Base-by-base conservation (phyloP, 2,329 filamentous ascomycete genomes). In the Ophiostoma sp. region DNA sequence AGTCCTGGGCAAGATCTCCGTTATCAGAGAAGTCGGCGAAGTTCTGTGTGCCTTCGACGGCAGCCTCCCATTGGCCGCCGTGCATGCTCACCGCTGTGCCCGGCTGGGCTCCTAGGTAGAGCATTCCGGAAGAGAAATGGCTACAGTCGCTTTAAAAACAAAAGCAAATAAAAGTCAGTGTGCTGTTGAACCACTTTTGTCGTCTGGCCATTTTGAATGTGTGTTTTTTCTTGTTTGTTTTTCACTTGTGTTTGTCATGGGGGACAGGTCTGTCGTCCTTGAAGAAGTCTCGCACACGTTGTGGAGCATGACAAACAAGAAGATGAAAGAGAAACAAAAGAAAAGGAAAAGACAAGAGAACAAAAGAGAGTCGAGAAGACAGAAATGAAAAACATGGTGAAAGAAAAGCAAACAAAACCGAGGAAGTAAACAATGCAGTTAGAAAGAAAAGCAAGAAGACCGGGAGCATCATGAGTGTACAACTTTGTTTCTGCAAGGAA, bases 31-130 rank as follows among this genome's bases (percentile, higher is more conserved):
- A 86, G 77, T 86, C 84, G 80, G 83, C 84, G 80, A 88, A 87
- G 86, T 87, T 87, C 85, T 89, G 87, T 87, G 86, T 78, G 79
- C 86, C 87, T 86, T 89, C 87, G 84, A 82, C 82, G 84, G 86
- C 82, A 79, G 85, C 79, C 78, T 85, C 87, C 87, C 87, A 89
- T 79, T 86, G 83, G 80, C 86, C 84, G 83, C 86, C 84, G 78
- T 81, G 81, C 75, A 87, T 84, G 84, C 88, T 87, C 79, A 85
- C 31, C 79, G 85, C 17, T 22, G 72, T 50, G 68, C 74, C 74
- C 64, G 72, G 36, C 42, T 73, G 72, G 71, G 73, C 64, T 69
- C 70, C 70, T 82, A 86, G 88, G 82, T 86, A 84, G 85, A 88
- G 87, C 80, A 87, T 84, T 81, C 85, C 85, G 77, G 82, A 82